phyloP scores from a whole-genome alignment of 2,329 filamentous ascomycete genomes.

The Xylaria sp. region DNA sequence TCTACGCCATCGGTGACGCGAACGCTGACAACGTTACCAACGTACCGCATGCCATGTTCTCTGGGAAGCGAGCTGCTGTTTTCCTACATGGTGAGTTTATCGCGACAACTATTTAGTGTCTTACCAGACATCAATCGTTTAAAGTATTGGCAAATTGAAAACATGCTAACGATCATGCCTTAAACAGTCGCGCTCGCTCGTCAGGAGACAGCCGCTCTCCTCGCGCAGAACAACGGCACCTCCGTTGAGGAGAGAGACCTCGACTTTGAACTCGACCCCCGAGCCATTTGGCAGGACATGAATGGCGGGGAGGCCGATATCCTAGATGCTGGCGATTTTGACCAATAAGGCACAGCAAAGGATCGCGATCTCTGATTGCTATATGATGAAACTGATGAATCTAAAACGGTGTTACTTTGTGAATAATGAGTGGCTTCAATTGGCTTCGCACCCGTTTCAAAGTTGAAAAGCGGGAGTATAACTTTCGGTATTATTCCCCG shows the following conservation, averaged over 20 bases:
- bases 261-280: slow-evolving; percentile 52
- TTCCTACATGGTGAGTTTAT: slow-evolving; percentile 63
- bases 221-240: slow-evolving; percentile 49
- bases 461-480: background rate
- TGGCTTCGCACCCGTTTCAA: background rate
- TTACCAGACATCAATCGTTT: background rate
- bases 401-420: background rate
- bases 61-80: slow-evolving; percentile 68
- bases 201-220: slow-evolving; percentile 52
- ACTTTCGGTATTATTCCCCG: background rate
- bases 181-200: slow-evolving; percentile 55
- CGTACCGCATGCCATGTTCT: slow-evolving; percentile 69
- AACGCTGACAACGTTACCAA: slow-evolving; percentile 71
- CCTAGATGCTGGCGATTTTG: slow-evolving; percentile 59
- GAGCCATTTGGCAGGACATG: slow-evolving; percentile 59
- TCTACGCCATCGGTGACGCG: slow-evolving; percentile 69
- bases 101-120: background rate
- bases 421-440: background rate
- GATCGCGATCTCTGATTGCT: background rate
- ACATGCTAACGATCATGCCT: slow-evolving; percentile 11
- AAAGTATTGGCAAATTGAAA: background rate
- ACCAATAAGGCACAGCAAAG: slow-evolving; percentile 35
- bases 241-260: slow-evolving; percentile 48
- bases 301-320: slow-evolving; percentile 58
- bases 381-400: background rate